Base-by-base conservation (phyloP, 2,329 filamentous ascomycete genomes). In the Furcasterigmium furcatum region DNA sequence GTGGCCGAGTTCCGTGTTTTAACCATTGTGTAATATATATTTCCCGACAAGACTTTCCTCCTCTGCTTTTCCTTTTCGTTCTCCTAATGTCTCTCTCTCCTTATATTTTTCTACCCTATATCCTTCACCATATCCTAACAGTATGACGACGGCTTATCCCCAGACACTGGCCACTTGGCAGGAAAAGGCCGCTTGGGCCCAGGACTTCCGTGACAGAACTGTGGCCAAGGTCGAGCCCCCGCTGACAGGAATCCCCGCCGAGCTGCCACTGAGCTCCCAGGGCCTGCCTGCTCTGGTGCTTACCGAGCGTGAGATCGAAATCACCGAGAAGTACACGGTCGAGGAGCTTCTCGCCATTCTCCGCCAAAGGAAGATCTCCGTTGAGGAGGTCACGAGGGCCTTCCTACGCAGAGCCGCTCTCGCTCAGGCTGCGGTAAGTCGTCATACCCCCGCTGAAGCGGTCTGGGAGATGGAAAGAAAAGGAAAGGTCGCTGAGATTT, bases 361-460 rank as follows among this genome's bases (percentile, higher is more conserved):
- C 27, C 41, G 13, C 2, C 20, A 42, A 19, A 34, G 46, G 5
- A 58, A 61, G 55, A 58, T 66, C 16, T 41, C 61, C 7, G 64
- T 72, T 3, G 46, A 48, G 32, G 46, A 44, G 14, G 59, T 64
- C 2, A 60, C 59, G 60, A 32, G 30, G 3, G 73, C 72, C 2
- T 77, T 76, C 48, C 72, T 72, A 42, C 77, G 76, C 49, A 63
- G 73, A 14, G 70, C 73, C 4, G 70, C 72, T 2, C 65, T 76
- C 18, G 70, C 70, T 1, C 71, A 76, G 7, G 30, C 13, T 32
- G 30, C 30, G 30, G 30, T 32, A 32, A 7, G 30, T 13, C 12
- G 7, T n/a, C 30, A 14, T 12, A 32, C 16, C 25, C 32, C 73
- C 77, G 49, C 61, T 72, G 34, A n/a, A n/a, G n/a, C n/a, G n/a